Conservation (phyloP, 2,329 filamentous ascomycete genomes). For the Neopestalotiopsis sp. region DNA sequence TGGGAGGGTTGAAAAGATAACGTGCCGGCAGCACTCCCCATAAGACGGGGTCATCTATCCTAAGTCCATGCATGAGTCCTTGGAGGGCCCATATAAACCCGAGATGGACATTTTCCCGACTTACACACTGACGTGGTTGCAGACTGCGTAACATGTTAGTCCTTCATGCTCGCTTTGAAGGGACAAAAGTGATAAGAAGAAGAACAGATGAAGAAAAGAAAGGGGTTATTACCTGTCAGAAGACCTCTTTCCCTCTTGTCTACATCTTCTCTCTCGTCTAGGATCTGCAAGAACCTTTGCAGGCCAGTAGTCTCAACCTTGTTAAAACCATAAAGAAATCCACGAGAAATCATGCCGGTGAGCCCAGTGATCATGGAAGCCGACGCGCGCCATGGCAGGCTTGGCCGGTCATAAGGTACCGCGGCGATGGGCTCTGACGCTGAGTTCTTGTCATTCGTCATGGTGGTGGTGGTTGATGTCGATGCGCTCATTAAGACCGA, state of each 20-base stretch:
- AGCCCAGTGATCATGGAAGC: conserved; percentile 79
- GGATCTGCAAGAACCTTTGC: conserved; percentile 73
- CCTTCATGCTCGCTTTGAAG: conserved; percentile 11
- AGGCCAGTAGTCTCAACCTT: conserved; percentile 78
- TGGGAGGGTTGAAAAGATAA: conserved; percentile 74
- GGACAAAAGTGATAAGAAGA: conserved; percentile 17
- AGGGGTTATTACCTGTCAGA: conserved; percentile 70
- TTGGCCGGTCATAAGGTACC: conserved; percentile 50
- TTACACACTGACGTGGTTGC: conserved; percentile 89
- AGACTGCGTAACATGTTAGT: conserved; percentile 59
- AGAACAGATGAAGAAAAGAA: conserved; percentile 14
- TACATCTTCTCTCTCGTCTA: conserved; percentile 75
- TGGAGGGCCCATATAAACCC: conserved; percentile 19
- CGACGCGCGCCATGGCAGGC: conserved; percentile 72
- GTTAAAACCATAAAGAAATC: conserved; percentile 78
- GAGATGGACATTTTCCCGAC: conserved; percentile 44
- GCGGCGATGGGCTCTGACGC: neutral
- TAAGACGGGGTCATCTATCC: conserved; percentile 90
- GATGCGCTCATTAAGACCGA: neutral
- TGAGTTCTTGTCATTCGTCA: conserved; percentile 11
- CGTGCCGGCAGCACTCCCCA: conserved; percentile 86
- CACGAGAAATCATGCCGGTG: conserved; percentile 72
- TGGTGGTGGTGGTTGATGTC: neutral
- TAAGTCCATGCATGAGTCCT: conserved; percentile 45
- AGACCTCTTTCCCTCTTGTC: conserved; percentile 75